Evolutionary conservation across 139 green algal genomes (phyloP).

Genomic region (Chlorella vulgaris): DNA sequence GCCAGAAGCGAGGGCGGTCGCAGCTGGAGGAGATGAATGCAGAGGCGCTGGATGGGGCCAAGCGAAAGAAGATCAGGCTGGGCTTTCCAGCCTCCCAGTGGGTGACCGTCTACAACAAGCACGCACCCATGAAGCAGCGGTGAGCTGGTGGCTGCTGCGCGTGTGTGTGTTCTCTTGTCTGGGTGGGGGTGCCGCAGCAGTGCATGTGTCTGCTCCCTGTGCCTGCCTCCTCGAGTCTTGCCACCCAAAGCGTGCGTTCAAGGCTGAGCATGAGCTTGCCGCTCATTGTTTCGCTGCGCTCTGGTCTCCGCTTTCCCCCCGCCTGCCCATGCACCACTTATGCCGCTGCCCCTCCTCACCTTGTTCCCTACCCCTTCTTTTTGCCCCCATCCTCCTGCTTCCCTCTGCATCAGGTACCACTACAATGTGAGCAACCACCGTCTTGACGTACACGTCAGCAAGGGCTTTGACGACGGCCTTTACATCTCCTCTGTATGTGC

Average conservation of each 20-base stretch:
- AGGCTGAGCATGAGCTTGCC: no score
- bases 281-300: no score
- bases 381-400: background rate
- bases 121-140: constrained; percentile 96
- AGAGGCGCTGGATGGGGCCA: constrained; percentile 37
- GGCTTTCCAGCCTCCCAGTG: constrained; percentile 94
- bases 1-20: constrained; percentile 89
- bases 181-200: background rate
- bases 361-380: background rate
- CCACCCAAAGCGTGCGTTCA: no score
- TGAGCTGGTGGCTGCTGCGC: constrained; percentile 30
- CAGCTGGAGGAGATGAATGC: constrained; percentile 73
- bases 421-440: constrained; percentile 96
- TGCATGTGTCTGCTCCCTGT: no score
- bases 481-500: constrained; percentile 93
- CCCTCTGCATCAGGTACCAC: constrained; percentile 89
- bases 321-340: background rate
- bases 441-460: constrained; percentile 91
- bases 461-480: constrained; percentile 94
- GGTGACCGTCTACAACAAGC: constrained; percentile 98
- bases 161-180: background rate
- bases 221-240: no score
- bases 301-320: no score
- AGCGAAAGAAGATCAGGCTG: constrained; percentile 91
- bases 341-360: background rate